Base-by-base conservation (phyloP, 1,284 basidiomycete genomes). In the Meira miltonrushii region DNA sequence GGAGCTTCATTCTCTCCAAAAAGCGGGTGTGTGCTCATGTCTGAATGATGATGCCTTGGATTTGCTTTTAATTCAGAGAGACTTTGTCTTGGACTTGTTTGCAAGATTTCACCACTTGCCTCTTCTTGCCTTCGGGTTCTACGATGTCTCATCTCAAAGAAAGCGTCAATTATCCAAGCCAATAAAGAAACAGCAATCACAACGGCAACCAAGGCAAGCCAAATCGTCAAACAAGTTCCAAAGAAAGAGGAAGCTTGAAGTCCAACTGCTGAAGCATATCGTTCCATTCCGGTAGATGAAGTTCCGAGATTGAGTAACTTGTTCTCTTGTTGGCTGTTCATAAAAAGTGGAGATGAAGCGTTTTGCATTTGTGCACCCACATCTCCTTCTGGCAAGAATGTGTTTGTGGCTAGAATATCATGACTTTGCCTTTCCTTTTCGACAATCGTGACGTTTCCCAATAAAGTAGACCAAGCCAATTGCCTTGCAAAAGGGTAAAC, bases 211-310 rank as follows among this genome's bases (percentile, higher is more conserved):
- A 96, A 87, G 52, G 84, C 82, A 47, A 94, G 82, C 82, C 94
- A 96, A 56, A 96, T 81, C 40, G 86, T 81, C 10, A 93, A 80
- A 75, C 89, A 92, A 21, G 87, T 87, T 21, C 86, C 85, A 71
- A 93, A 98, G 15, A 96, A 82, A 74, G 94, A 89, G 70, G 87
- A 82, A 2, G 88, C 86, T 4, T 86, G 84, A 1, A 97, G 75
- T 19, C 93, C 94, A 37, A 94, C 80, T 15, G 88, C 83, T 61
- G 85, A 85, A 0, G 90, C 88, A 70, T 89, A 90, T 0, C 87
- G 86, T n/a, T 84, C 82, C 43, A 94, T 86, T 2, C 91, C 91
- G 11, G 80, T 72, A 1, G 55, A 38, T 10, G 71, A 65, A 3
- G 61, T 60, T 21, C 74, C 65, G 60, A 81, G 74, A 19, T 83